Percentiles rank a stretch among this genome's conserved stretches.
Conservation (phyloP, 176 grass and related monocot species). For the Panicum miliaceum region DNA sequence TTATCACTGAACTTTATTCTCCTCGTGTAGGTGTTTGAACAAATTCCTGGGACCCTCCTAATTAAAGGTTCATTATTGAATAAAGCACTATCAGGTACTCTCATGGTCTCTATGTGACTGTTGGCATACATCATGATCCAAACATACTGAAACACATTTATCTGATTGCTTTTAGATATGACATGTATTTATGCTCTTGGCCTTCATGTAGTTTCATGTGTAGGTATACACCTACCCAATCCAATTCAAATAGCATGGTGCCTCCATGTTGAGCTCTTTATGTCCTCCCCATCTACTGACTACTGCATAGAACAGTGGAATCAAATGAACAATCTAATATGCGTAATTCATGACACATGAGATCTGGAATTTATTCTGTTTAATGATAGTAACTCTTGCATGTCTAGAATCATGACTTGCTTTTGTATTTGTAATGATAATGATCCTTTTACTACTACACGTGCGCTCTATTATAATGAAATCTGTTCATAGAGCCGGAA, state of each 20-base stretch:
- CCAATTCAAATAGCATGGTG: slow-evolving; percentile 1
- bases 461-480: neutral
- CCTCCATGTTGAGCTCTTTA: slow-evolving; percentile 6
- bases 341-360: neutral
- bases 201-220: slow-evolving; percentile 9
- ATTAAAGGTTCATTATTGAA: slow-evolving; percentile 72
- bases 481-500: slow-evolving; percentile 4
- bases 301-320: slow-evolving; percentile 11
- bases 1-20: neutral
- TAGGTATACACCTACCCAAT: neutral
- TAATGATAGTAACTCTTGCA: slow-evolving; percentile 23
- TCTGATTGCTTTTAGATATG: slow-evolving; percentile 27
- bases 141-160: slow-evolving; percentile 20
- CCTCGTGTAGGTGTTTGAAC: slow-evolving; percentile 81
- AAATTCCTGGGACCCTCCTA: slow-evolving; percentile 82
- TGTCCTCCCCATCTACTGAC: slow-evolving; percentile 10
- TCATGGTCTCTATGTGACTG: slow-evolving; percentile 28
- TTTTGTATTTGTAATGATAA: neutral
- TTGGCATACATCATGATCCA: neutral
- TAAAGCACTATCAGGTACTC: slow-evolving; percentile 67
- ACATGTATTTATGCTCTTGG: neutral
- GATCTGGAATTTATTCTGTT: neutral
- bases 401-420: neutral
- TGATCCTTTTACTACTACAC: neutral
- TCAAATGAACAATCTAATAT: neutral